phyloP scores from a whole-genome alignment of 2,329 filamentous ascomycete genomes.

The Lachnellula willkommii region DNA sequence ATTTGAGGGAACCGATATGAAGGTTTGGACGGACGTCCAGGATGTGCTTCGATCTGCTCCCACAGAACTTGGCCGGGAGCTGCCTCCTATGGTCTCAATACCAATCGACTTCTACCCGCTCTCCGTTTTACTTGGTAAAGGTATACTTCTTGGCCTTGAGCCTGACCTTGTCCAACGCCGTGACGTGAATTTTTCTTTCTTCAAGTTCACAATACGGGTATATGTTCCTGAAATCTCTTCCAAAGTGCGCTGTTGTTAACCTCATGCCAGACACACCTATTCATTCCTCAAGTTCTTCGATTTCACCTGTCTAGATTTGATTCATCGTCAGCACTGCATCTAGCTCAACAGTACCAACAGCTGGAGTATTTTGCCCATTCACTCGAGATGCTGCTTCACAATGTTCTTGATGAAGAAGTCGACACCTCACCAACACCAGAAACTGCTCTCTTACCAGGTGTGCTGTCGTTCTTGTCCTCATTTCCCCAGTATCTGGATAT shows the following conservation, averaged over 20 bases:
- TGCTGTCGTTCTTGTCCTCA: constrained; percentile 61
- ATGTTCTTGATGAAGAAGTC: constrained; percentile 90
- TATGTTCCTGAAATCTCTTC: constrained; percentile 42
- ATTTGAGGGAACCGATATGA: constrained; percentile 81
- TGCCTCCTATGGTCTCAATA: constrained; percentile 70
- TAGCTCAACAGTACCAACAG: constrained; percentile 80
- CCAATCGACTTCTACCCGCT: constrained; percentile 93
- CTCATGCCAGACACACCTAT: constrained; percentile 72
- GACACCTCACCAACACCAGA: constrained; percentile 63
- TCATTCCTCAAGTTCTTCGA: constrained; percentile 81
- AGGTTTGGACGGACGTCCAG: constrained; percentile 83
- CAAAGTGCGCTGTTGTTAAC: constrained; percentile 9
- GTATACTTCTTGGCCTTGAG: constrained; percentile 84
- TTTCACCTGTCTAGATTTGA: constrained; percentile 72
- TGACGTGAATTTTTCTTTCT: constrained; percentile 85
- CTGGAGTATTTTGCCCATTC: constrained; percentile 91
- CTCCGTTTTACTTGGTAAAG: constrained; percentile 81
- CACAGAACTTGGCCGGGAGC: constrained; percentile 59
- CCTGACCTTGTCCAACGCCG: constrained; percentile 88
- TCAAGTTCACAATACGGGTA: constrained; percentile 83
- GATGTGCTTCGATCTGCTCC: constrained; percentile 71
- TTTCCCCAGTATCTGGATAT: constrained; percentile 89
- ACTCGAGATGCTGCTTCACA: constrained; percentile 84
- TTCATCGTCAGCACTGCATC: constrained; percentile 70
- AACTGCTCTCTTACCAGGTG: constrained; percentile 58